Percentiles rank a stretch among this genome's conserved stretches.
Conservation (phyloP, 2,329 filamentous ascomycete species). For the Aspergillus sp. region DNA sequence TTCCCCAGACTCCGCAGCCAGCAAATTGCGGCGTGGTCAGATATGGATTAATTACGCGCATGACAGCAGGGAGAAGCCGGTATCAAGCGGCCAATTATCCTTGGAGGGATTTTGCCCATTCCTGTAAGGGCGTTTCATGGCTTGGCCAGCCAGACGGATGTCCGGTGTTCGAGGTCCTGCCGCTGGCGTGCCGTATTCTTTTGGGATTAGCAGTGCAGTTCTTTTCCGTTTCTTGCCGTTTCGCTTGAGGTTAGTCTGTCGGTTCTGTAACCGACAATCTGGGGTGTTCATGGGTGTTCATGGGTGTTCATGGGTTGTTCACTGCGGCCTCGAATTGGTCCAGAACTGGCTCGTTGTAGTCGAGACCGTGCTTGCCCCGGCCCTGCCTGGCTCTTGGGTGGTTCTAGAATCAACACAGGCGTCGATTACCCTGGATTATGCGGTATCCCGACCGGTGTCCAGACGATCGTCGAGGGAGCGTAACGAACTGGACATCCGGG, state of each 20-base stretch:
- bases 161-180: too few relatives aligned
- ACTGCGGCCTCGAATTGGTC: too few relatives aligned
- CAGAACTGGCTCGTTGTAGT: too few relatives aligned
- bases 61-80: not conserved
- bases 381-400: too few relatives aligned
- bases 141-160: not conserved
- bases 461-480: too few relatives aligned
- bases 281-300: not conserved
- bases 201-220: not conserved
- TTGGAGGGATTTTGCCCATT: slow-evolving; percentile 5
- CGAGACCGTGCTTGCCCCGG: too few relatives aligned
- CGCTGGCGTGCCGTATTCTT: not conserved
- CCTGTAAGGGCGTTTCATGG: not conserved
- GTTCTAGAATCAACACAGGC: too few relatives aligned
- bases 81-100: not conserved
- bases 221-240: not conserved
- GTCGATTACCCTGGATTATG: too few relatives aligned
- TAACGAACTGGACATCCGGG: too few relatives aligned
- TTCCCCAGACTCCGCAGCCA: not conserved
- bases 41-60: not conserved
- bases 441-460: too few relatives aligned
- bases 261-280: too few relatives aligned
- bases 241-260: not conserved
- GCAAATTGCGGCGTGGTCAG: not conserved
- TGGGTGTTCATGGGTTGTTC: too few relatives aligned